Base-by-base conservation (phyloP, 768 basidiomycete genomes). In the Holtermanniella nyarrowii region DNA sequence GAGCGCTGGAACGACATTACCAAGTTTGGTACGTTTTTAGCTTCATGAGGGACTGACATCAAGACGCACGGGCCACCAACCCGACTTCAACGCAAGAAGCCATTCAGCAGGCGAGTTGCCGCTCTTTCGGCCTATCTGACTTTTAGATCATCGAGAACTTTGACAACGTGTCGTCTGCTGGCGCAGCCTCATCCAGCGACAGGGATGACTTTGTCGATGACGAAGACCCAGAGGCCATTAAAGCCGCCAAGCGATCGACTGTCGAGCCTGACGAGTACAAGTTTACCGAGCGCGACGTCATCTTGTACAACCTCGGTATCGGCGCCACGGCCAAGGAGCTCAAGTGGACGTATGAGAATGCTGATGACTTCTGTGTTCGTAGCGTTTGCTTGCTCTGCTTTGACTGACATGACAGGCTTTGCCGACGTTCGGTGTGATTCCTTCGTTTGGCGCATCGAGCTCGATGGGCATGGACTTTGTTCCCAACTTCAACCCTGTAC, bases 341-440 rank as follows among this genome's bases (percentile, higher is more conserved):
- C 4, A 81, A 88, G 57, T 89, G 88, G 84, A 82, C 83, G 11
- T 97, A 81, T 61, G 95, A 99, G 73, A 82, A 83, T 40, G 78
- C 88, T 66, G 88, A 90, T 43, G 77, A 82, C 13, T 99, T 99
- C 72, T 47, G 53, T 20, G 68, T 72, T 40, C 51, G 70, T 59
- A 14, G 11, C 4, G 12, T 2, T 39, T 25, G 26, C 13, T 41
- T 26, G 7, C n/a, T 11, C 42, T 16, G 18, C 39, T 26, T 26
- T 21, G 41, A 24, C 27, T 48, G 46, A 40, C 16, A 21, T 26
- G 37, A 24, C 70, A 78, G 51, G 82, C 85, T 0, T 73, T 99
- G 27, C 95, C 90, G 0, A 97, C 91, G 0, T 97, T 95, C 65
- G 95, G 89, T 25, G 90, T 97, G 39, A 79, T 97, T 52, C 93